Conservation (phyloP, 2,329 filamentous ascomycete species). For the Exophiala phaeomuriformis region DNA sequence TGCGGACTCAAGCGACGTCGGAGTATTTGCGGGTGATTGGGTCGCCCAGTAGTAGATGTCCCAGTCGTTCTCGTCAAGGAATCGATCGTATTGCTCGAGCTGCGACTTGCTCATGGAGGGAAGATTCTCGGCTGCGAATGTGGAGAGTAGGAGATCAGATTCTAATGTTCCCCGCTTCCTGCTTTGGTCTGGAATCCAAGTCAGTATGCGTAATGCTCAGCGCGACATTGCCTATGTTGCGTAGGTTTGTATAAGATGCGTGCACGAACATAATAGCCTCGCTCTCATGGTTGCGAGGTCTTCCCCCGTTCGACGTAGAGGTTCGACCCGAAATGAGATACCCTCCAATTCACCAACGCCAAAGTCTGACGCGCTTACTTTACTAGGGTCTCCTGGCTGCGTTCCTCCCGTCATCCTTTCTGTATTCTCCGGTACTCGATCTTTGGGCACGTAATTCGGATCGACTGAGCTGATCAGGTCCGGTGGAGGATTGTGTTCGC, state of each 20-base stretch:
- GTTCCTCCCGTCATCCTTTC: slow-evolving; percentile 59
- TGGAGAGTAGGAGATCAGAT: slow-evolving; percentile 90
- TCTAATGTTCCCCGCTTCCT: slow-evolving; percentile 94
- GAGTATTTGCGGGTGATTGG: slow-evolving; percentile 57
- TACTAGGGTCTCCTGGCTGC: slow-evolving; percentile 44
- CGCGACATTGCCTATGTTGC: slow-evolving; percentile 1
- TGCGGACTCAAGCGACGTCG: slow-evolving; percentile 51
- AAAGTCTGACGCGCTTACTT: slow-evolving; percentile 54
- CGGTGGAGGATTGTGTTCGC: slow-evolving; percentile 50
- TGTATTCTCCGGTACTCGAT: slow-evolving; percentile 55
- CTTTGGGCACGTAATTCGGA: slow-evolving; percentile 50
- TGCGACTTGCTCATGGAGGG: slow-evolving; percentile 63
- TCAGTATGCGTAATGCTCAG: slow-evolving; percentile 7
- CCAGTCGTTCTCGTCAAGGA: slow-evolving; percentile 99
- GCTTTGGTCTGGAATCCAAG: slow-evolving; percentile 61
- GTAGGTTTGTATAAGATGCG: slow-evolving; percentile 4
- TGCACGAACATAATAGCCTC: slow-evolving; percentile 59
- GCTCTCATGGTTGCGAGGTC: slow-evolving; percentile 80
- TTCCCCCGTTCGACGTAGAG: slow-evolving; percentile 76
- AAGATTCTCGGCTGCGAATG: slow-evolving; percentile 79
- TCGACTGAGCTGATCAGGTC: slow-evolving; percentile 54
- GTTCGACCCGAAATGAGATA: slow-evolving; percentile 79
- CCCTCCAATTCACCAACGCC: slow-evolving; percentile 82
- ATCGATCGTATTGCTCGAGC: slow-evolving; percentile 76
- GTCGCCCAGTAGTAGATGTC: slow-evolving; percentile 99